These are phyloP conservation scores for Trichoderma cornu-damae DNA, from an alignment of 2,329 filamentous ascomycete genomes.

Conservation along the genomic window DNA sequence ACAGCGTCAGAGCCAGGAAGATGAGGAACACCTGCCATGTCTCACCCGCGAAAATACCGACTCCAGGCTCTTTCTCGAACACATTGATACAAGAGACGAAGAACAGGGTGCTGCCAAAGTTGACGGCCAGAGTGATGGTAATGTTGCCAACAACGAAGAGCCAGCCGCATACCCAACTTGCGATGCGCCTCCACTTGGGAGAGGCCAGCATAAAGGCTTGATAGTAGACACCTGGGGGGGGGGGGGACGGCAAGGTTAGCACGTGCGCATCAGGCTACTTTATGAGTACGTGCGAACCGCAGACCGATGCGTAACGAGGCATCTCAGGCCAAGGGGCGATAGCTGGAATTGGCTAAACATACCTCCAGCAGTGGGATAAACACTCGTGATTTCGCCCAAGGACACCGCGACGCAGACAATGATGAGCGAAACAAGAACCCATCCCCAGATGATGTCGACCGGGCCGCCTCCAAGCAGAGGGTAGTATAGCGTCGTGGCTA, in stretches of 20 bases:
- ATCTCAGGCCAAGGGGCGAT: slow-evolving; percentile 10
- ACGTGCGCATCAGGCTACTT: neutral
- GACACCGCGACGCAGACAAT: slow-evolving; percentile 66
- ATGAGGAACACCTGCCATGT: slow-evolving; percentile 66
- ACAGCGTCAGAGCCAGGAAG: slow-evolving; percentile 62
- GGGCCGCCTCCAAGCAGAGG: slow-evolving; percentile 62
- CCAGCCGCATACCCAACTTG: slow-evolving; percentile 71
- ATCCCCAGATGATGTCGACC: slow-evolving; percentile 67
- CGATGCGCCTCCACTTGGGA: slow-evolving; percentile 53
- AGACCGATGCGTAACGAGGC: neutral
- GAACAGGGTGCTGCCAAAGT: slow-evolving; percentile 70
- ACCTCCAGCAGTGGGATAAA: slow-evolving; percentile 71
- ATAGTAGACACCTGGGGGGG: slow-evolving; percentile 57
- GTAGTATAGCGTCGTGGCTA: slow-evolving; percentile 65
- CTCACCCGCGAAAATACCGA: slow-evolving; percentile 42
- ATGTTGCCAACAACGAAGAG: slow-evolving; percentile 74
- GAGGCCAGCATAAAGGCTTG: slow-evolving; percentile 71
- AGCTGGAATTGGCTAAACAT: slow-evolving; percentile 23
- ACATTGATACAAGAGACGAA: slow-evolving; percentile 53
- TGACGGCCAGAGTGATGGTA: slow-evolving; percentile 76
- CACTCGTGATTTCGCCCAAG: slow-evolving; percentile 68
- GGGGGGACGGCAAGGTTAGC: neutral
- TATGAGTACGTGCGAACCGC: neutral
- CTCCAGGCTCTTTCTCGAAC: slow-evolving; percentile 43
- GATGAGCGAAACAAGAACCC: slow-evolving; percentile 62